Evolutionary conservation across 352 stramenopile genomes (phyloP).

Genomic region (Phytopythium ostracodes): DNA sequence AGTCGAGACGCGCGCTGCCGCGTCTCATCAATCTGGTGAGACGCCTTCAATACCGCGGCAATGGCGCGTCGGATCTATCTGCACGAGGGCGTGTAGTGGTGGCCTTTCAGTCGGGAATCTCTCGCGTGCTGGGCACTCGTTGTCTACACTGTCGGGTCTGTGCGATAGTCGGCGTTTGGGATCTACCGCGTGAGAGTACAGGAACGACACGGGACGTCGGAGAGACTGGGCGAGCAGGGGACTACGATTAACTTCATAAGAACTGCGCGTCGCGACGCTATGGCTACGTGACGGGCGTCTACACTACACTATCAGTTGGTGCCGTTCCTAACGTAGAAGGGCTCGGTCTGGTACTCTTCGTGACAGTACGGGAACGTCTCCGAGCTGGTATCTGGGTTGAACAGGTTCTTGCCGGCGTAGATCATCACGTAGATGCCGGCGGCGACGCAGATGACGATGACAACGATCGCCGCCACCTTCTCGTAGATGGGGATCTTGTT

Average conservation of each 20-base stretch:
- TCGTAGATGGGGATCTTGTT: slow-evolving; percentile 34
- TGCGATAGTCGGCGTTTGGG: not conserved
- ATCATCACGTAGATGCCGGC: slow-evolving; percentile 35
- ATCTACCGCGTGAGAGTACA: too few relatives aligned
- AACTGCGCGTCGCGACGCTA: not conserved
- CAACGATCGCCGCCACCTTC: slow-evolving; percentile 22
- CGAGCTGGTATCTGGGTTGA: slow-evolving; percentile 16
- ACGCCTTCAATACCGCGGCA: not conserved
- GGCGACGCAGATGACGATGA: slow-evolving; percentile 30
- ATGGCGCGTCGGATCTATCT: not conserved
- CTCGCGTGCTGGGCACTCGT: not conserved
- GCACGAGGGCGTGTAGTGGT: too few relatives aligned
- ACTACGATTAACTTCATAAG: not conserved
- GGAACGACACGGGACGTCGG: not conserved
- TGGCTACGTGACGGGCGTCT: not conserved
- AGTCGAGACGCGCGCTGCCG: slow-evolving; percentile 3
- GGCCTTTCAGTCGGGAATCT: slow-evolving; percentile 1
- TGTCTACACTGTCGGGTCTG: not conserved
- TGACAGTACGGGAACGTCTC: slow-evolving; percentile 23
- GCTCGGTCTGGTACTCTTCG: slow-evolving; percentile 13
- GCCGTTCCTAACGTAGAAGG: slow-evolving; percentile 20
- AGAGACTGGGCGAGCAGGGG: not conserved
- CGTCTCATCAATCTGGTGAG: slow-evolving; percentile 9
- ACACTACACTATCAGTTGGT: not conserved
- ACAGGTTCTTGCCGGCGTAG: slow-evolving; percentile 23